Evolutionary conservation across 495 filamentous ascomycete species (phyloP).

Genomic region (Xylaria palmicola): DNA sequence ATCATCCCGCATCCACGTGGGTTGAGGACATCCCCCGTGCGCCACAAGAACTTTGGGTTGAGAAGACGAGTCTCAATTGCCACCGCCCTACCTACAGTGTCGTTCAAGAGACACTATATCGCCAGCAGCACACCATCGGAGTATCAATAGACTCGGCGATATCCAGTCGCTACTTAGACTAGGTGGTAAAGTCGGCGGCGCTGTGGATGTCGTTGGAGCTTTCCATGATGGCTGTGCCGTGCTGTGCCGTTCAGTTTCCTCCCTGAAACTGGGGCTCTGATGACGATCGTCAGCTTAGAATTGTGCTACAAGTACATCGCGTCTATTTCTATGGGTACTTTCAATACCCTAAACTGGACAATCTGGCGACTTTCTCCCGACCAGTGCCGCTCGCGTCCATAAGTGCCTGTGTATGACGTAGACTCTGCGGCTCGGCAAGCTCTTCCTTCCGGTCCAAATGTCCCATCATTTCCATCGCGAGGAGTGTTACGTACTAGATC

Average conservation of each 20-base stretch:
- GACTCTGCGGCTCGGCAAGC: neutral
- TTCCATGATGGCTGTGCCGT: neutral
- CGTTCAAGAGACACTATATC: too few relatives aligned
- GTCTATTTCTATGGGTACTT: neutral
- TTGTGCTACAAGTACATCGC: neutral
- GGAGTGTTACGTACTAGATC: neutral
- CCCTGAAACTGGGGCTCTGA: neutral
- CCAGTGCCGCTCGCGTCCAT: neutral
- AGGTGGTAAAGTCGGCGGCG: neutral
- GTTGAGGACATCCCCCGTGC: too few relatives aligned
- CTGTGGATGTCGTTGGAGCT: neutral
- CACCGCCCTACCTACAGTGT: too few relatives aligned
- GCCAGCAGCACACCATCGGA: too few relatives aligned
- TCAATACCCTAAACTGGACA: neutral
- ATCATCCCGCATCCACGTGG: too few relatives aligned
- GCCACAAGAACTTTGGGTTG: too few relatives aligned
- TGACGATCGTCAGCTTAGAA: constrained; percentile 2
- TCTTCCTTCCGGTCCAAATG: neutral
- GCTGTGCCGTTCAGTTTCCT: neutral
- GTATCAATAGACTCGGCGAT: too few relatives aligned
- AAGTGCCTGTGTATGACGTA: too few relatives aligned
- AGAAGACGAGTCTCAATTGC: too few relatives aligned
- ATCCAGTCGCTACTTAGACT: neutral
- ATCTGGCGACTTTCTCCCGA: neutral
- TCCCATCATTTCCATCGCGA: neutral